Evolutionary conservation across 139 green algal species (phyloP).

Genomic region (Volvox africanus): DNA sequence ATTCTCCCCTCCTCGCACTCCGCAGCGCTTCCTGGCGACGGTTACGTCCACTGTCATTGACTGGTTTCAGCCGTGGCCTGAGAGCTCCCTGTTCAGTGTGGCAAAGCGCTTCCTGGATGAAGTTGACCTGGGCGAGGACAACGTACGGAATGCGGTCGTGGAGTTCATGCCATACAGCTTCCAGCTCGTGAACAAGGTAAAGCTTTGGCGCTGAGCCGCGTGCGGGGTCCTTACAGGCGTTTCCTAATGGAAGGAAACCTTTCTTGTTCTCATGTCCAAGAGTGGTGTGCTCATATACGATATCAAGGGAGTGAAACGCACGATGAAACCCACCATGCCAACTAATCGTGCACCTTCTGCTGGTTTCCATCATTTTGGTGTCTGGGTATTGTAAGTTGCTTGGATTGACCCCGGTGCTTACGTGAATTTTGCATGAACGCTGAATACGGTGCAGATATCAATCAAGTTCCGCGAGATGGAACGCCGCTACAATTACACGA

Average conservation of each 20-base stretch:
- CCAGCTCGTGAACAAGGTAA: constrained; percentile 79
- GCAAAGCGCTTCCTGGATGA: constrained; percentile 90
- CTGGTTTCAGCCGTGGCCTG: constrained; percentile 91
- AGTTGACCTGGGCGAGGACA: constrained; percentile 74
- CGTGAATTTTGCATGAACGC: too few species aligned
- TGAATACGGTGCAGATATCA: constrained; percentile 47
- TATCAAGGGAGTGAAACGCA: too few species aligned
- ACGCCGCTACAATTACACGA: constrained; percentile 90
- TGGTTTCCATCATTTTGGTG: too few species aligned
- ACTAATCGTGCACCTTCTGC: too few species aligned
- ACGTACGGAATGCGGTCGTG: constrained; percentile 76
- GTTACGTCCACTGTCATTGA: constrained; percentile 92
- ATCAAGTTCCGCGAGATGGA: constrained; percentile 78
- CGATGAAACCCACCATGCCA: too few species aligned
- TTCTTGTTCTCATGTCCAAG: too few species aligned
- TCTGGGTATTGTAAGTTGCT: too few species aligned
- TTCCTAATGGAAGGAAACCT: too few species aligned
- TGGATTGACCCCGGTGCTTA: too few species aligned
- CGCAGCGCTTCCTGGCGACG: constrained; percentile 89
- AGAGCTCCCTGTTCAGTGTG: constrained; percentile 85
- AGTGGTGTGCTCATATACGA: too few species aligned
- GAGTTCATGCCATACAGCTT: constrained; percentile 94
- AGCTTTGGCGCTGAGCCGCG: too few species aligned
- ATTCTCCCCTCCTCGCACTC: background rate
- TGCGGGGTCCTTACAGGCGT: too few species aligned